These are phyloP conservation scores for Phallus indusiatus DNA, from an alignment of 768 basidiomycete species.

Conservation along the genomic window DNA sequence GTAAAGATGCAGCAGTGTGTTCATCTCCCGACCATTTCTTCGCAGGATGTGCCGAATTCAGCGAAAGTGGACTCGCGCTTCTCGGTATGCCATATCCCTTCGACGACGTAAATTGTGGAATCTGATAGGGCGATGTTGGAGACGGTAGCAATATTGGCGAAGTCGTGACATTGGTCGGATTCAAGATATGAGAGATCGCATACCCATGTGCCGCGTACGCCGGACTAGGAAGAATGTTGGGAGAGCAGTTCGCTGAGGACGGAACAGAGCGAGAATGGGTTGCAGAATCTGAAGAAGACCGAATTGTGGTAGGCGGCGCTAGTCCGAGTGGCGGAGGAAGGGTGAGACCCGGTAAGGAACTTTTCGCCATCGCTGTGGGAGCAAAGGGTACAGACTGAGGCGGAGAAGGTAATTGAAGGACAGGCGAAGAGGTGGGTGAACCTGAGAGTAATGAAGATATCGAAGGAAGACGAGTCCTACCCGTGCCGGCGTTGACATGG, in stretches of 20 bases:
- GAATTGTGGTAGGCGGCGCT: neutral
- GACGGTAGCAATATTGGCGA: neutral
- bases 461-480: constrained; percentile 5
- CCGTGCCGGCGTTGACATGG: neutral
- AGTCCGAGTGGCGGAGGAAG: constrained; percentile 3
- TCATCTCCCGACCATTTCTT: constrained; percentile 49
- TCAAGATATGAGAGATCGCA: neutral
- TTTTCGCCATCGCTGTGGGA: neutral
- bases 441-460: constrained; percentile 5
- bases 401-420: neutral
- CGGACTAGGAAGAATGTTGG: constrained; percentile 20
- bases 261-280: neutral
- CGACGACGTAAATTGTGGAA: neutral
- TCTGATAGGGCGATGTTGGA: neutral
- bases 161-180: constrained; percentile 10
- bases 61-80: neutral
- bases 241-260: neutral
- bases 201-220: constrained; percentile 18
- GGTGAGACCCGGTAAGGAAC: neutral
- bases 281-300: neutral
- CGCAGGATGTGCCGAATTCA: constrained; percentile 21
- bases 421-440: constrained; percentile 2
- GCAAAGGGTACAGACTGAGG: constrained; percentile 3
- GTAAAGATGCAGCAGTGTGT: constrained; percentile 56
- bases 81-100: neutral